These are phyloP conservation scores for Buxus sempervirens DNA, from an alignment of 164 flowering plant genomes.

Conservation along the genomic window DNA sequence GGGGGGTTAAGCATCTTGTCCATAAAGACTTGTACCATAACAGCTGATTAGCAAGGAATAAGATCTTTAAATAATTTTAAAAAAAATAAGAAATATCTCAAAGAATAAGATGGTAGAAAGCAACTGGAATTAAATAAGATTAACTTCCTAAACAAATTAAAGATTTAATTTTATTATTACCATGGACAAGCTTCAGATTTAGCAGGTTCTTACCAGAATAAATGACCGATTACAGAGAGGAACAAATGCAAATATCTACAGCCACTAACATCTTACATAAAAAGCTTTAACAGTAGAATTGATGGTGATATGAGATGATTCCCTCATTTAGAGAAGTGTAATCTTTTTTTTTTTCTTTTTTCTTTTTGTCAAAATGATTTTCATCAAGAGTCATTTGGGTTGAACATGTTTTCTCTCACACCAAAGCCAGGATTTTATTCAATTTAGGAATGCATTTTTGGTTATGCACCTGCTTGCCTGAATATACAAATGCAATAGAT, in stretches of 20 bases:
- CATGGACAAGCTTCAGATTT: too few species aligned
- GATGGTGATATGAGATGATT: neutral
- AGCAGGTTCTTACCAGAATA: too few species aligned
- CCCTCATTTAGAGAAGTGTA: neutral
- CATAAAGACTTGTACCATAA: neutral
- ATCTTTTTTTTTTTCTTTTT: too few species aligned
- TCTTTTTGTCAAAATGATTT: neutral
- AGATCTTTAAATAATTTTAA: neutral
- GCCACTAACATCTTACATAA: neutral
- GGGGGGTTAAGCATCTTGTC: neutral
- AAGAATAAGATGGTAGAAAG: neutral
- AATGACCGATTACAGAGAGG: too few species aligned
- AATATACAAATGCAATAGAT: neutral
- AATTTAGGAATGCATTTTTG: neutral
- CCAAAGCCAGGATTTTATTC: neutral
- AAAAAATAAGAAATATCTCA: too few species aligned
- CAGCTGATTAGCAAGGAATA: neutral
- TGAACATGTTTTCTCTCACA: neutral
- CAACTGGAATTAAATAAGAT: neutral
- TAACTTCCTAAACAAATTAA: neutral
- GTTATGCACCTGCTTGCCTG: neutral
- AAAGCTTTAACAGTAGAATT: neutral
- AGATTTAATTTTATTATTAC: too few species aligned
- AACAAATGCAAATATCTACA: too few species aligned
- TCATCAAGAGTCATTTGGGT: neutral